Base-by-base conservation (phyloP, 352 stramenopile genomes). In the Globisporangium iwayamae region DNA sequence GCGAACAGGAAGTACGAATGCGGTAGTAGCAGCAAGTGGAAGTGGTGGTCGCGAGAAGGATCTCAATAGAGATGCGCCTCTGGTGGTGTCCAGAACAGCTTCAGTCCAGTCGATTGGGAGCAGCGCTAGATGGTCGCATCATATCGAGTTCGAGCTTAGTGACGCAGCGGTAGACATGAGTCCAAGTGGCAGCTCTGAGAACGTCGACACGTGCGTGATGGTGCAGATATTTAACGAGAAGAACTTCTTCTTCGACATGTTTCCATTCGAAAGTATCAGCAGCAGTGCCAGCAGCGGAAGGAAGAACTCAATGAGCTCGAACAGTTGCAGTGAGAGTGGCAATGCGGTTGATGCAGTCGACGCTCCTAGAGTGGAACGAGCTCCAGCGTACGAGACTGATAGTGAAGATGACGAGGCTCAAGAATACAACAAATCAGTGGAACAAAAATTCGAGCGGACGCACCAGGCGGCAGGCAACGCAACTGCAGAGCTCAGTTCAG, bases 181-280 rank as follows among this genome's bases (percentile, higher is more conserved):
- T 71, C 20, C 67, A 69, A 10, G 22, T 61, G 28, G 32, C 39
- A 1, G 53, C 65, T 43, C 70, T 22, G 32, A 51, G 9, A 62
- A 66, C 22, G 56, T 57, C 36, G 39, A 39, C 18, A 52, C 48
- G 32, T 32, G 34, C n/a, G 47, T 82, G 50, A 45, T 60, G 20
- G 71, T 91, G 47, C 71, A 90, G 55, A 50, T 93, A 7, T 88
- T 80, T 62, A 88, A 74, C 54, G 81, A 89, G 64, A 90, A 89
- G 55, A 88, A 83, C 34, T 91, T 91, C 60, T 92, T 91, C 66
- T 93, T 93, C 62, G 85, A 93, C 68, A 93, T 93, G 85, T 93
- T 93, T 54, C 81, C 83, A 18, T 39, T 43, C n/a, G 32, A 36
- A 36, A 55, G 56, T 14, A 25, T 25, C 20, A 69, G 64, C 32